Base-by-base conservation (phyloP, 495 filamentous ascomycete genomes). In the Penicillium paradoxum region DNA sequence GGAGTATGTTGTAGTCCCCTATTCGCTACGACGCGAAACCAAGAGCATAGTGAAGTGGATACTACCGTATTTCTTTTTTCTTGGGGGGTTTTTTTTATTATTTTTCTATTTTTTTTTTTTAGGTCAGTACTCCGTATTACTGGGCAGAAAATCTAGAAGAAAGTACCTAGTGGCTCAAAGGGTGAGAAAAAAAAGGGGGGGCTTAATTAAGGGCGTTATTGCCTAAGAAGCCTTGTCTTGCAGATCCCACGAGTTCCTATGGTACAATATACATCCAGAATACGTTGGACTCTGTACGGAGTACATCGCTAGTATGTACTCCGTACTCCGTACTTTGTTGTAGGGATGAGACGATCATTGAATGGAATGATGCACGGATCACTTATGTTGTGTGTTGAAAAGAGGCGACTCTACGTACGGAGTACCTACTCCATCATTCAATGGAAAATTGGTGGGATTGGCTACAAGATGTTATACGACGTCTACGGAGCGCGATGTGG, bases 181-280 rank as follows among this genome's bases (percentile, higher is more conserved):
- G 47, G 22, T 29, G 14, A 22, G 13, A n/a, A 33, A 40, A 58
- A 58, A n/a, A n/a, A n/a, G n/a, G n/a, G 36, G 49, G 57, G 54
- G 57, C 37, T 57, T 59, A 55, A 63, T 63, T 65, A 62, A 49
- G 59, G 59, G 53, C 34, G 53, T 56, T 58, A 49, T 36, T 48
- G 8, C 10, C 22, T 22, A 34, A 33, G 18, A 45, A 30, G 42
- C 24, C 42, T 30, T 30, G 25, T 30, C 14, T 1, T 39, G 46
- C 30, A 22, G 46, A 38, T 21, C 32, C 24, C 9, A 45, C 6
- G 21, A 37, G 37, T 30, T 29, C 34, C 3, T 27, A 27, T 7
- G 24, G 24, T 27, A 27, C 24, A 27, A 27, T 7, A 27, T 27
- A 27, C 24, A 27, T 3, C 24, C 3, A n/a, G n/a, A n/a, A n/a